A percentile compares a stretch with the other conserved stretches of the same genome.
phyloP scores from a whole-genome alignment of 495 filamentous ascomycete genomes.

The Penicillium bialowiezense region DNA sequence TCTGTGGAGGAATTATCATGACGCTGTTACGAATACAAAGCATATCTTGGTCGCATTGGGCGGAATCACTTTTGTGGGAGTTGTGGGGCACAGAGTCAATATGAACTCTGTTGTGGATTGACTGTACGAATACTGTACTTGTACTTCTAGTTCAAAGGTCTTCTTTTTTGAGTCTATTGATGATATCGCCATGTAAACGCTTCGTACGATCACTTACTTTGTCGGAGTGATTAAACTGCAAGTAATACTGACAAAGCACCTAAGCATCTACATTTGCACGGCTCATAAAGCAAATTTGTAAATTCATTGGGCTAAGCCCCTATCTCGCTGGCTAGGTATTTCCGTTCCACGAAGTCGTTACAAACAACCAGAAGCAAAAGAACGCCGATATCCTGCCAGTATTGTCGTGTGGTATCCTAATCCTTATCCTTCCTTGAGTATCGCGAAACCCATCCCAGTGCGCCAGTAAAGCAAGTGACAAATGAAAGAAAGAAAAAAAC shows the following conservation, averaged over 20 bases:
- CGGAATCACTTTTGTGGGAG: constrained; percentile 6
- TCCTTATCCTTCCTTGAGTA: too few species aligned
- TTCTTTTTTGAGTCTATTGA: too few species aligned
- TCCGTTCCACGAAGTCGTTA: neutral
- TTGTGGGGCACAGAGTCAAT: neutral
- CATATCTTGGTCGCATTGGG: constrained; percentile 10
- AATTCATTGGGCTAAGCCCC: neutral
- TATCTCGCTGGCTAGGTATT: neutral
- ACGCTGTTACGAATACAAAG: constrained; percentile 17
- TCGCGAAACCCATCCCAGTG: too few species aligned
- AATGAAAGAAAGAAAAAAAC: neutral
- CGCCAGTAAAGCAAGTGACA: constrained; percentile 1
- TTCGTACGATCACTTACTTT: too few species aligned
- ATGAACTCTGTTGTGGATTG: neutral
- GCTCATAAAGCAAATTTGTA: neutral
- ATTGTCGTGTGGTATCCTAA: too few species aligned
- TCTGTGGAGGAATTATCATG: neutral
- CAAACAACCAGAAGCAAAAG: constrained; percentile 8
- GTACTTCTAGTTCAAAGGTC: too few species aligned
- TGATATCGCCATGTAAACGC: too few species aligned
- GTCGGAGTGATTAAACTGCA: too few species aligned
- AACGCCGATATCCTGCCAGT: constrained; percentile 7
- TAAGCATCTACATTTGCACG: too few species aligned
- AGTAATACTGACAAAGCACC: too few species aligned
- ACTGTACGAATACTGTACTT: neutral